Percentiles rank a stretch among this genome's conserved stretches.
These are phyloP conservation scores for Penicillium egyptiacum DNA, from an alignment of 495 filamentous ascomycete genomes.

Conservation along the genomic window DNA sequence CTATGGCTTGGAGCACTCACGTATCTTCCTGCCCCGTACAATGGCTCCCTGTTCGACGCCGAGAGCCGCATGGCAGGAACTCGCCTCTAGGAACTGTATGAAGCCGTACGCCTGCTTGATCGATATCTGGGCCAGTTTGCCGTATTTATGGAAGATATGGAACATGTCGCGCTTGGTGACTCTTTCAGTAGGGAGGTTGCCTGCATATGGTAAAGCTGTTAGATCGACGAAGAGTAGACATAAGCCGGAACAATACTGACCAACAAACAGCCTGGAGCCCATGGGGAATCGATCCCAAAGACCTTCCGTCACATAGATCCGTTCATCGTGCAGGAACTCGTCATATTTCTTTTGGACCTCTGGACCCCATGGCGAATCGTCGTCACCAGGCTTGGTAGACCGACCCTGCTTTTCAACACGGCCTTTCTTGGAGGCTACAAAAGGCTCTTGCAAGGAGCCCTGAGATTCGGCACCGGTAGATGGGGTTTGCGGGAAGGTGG, in stretches of 20 bases:
- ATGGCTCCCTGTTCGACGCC: conserved; percentile 73
- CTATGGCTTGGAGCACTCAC: conserved; percentile 57
- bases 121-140: conserved; percentile 88
- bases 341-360: conserved; percentile 76
- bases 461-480: conserved; percentile 34
- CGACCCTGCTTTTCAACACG: conserved; percentile 35
- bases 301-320: conserved; percentile 79
- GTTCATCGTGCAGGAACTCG: conserved; percentile 75
- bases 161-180: conserved; percentile 94
- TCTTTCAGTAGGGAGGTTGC: conserved; percentile 88
- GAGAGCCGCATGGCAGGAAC: conserved; percentile 71
- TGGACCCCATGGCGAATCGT: conserved; percentile 55
- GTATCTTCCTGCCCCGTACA: conserved; percentile 82
- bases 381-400: conserved; percentile 37
- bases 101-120: conserved; percentile 98
- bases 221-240: background rate
- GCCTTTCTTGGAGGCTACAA: conserved; percentile 28
- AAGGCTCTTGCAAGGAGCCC: conserved; percentile 32
- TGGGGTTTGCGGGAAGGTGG: conserved; percentile 53
- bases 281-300: conserved; percentile 92
- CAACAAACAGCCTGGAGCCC: conserved; percentile 86
- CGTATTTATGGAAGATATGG: conserved; percentile 81
- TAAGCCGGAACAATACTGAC: conserved; percentile 51
- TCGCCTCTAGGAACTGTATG: conserved; percentile 82
- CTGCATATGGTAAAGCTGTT: conserved; percentile 45